phyloP scores from a whole-genome alignment of 2,329 filamentous ascomycete species.

The Fonsecaea pedrosoi region DNA sequence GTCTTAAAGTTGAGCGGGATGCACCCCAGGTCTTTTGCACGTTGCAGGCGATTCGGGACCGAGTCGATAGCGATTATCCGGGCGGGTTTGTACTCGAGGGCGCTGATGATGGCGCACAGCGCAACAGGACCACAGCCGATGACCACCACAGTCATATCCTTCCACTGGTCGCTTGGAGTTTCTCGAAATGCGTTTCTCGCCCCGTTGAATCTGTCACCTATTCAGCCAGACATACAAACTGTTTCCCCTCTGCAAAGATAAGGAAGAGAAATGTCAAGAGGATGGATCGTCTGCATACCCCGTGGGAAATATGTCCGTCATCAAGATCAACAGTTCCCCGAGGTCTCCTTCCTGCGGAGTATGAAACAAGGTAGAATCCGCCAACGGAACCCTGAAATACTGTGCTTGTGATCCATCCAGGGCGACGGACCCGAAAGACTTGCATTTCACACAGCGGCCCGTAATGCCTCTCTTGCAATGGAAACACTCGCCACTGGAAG shows the following conservation, averaged over 20 bases:
- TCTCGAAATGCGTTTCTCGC: slow-evolving; percentile 21
- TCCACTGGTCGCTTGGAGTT: slow-evolving; percentile 20
- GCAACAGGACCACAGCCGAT: slow-evolving; percentile 87
- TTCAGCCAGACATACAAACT: background rate
- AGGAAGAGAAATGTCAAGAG: too few species aligned
- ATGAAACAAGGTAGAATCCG: slow-evolving; percentile 77
- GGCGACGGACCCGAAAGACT: slow-evolving; percentile 71
- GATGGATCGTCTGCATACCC: slow-evolving; percentile 56
- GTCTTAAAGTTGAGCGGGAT: slow-evolving; percentile 27
- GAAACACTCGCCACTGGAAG: slow-evolving; percentile 75
- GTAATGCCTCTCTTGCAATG: slow-evolving; percentile 80
- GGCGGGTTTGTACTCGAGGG: slow-evolving; percentile 33
- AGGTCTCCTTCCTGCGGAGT: slow-evolving; percentile 70
- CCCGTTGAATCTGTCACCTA: slow-evolving; percentile 13
- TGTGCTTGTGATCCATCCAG: slow-evolving; percentile 83
- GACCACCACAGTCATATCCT: slow-evolving; percentile 64
- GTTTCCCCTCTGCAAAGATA: too few species aligned
- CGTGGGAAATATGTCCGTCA: slow-evolving; percentile 91
- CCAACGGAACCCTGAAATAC: slow-evolving; percentile 79
- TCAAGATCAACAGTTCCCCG: slow-evolving; percentile 70
- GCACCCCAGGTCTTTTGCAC: slow-evolving; percentile 45
- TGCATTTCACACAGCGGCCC: slow-evolving; percentile 73
- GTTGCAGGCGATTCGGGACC: slow-evolving; percentile 49
- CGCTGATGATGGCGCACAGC: slow-evolving; percentile 72
- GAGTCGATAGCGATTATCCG: slow-evolving; percentile 56